Base-by-base conservation (phyloP, 1,284 basidiomycete species). In the Austropuccinia psidii region DNA sequence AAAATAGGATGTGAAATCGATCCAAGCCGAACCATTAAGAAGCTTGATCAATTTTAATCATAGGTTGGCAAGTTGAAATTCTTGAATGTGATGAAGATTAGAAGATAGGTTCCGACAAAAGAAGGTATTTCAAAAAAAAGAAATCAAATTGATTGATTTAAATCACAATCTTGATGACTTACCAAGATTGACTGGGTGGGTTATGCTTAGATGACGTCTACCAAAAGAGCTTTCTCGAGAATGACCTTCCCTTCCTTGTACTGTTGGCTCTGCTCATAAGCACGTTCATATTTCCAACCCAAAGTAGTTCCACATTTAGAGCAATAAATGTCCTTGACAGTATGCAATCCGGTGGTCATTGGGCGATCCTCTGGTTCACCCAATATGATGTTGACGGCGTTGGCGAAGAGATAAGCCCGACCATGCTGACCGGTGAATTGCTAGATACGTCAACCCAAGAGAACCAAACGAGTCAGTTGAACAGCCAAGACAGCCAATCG, bases 181-280 rank as follows among this genome's bases (percentile, higher is more conserved):
- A n/a, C n/a, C n/a, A n/a, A n/a, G n/a, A n/a, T n/a, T n/a, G n/a
- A 43, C 74, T 75, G 19, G 35, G 50, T 7, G 52, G 61, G 31
- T 21, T 31, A 11, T 8, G 6, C 72, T 70, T 66, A 74, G 43
- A 77, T 62, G n/a, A 78, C 78, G 58, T 83, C 82, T 24, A 76
- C 77, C 78, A 94, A 88, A 78, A 93, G 85, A 79, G 90, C 90
- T 79, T 91, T 89, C 82, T 98, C 95, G 74, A 98, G 89, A 80
- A 98, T 98, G 81, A 87, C 97, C 83, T 94, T 94, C 81, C 93
- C 93, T 84, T 98, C 95, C 81, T 98, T 98, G 86, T 98, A 98
- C 82, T 91, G 93, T 84, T 98, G 94, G 15, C 87, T 85, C 8
- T 84, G 79, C 79, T 96, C 93, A 80, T 89, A 97, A 6, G 95